A percentile compares a stretch with the other conserved stretches of the same genome.
phyloP scores from a whole-genome alignment of 306 rosid genomes.

The Geum urbanum region DNA sequence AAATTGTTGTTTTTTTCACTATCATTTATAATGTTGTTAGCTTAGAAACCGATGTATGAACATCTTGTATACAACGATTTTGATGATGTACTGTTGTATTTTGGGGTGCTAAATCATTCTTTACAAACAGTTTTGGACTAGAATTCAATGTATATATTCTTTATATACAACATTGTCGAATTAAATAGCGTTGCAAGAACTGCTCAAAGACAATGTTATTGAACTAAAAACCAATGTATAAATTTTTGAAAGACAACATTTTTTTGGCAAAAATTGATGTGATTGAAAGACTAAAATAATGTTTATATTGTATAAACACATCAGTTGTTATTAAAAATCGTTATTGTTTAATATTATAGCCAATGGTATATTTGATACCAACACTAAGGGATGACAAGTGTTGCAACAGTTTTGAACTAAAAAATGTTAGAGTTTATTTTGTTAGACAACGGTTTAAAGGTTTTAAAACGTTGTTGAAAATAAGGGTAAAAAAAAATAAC shows the following conservation, averaged over 20 bases:
- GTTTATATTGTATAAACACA: not conserved
- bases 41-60: not conserved
- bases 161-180: too few species aligned
- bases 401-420: not conserved
- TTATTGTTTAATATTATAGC: not conserved
- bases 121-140: too few species aligned
- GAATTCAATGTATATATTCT: too few species aligned
- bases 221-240: not conserved
- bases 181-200: too few species aligned
- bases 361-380: not conserved
- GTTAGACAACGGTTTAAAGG: not conserved
- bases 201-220: not conserved
- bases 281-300: not conserved
- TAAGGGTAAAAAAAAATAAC: not conserved
- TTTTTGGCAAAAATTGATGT: not conserved
- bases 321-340: not conserved
- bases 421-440: not conserved
- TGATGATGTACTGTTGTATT: not conserved
- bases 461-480: not conserved
- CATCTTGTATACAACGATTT: not conserved
- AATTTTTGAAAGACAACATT: not conserved
- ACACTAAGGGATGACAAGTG: not conserved
- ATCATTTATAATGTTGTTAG: not conserved
- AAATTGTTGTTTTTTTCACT: too few species aligned
- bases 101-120: too few species aligned